These are phyloP conservation scores for Rhynchospora breviuscula DNA, from an alignment of 176 grass and related monocot genomes.

Conservation along the genomic window DNA sequence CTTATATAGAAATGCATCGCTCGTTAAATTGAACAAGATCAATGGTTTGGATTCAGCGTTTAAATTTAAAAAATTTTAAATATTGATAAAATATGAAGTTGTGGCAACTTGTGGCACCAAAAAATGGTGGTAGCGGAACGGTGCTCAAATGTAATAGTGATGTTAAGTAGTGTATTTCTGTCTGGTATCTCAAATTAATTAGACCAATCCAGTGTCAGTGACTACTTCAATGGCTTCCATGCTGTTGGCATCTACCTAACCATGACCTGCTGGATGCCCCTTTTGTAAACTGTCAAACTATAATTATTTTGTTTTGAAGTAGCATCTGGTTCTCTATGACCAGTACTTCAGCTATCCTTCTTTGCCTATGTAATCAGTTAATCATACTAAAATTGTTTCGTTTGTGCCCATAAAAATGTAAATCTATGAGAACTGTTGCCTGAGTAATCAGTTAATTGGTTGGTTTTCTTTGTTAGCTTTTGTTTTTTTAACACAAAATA, in stretches of 20 bases:
- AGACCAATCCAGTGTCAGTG: neutral
- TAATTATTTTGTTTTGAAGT: neutral
- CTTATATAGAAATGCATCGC: too few species aligned
- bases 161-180: neutral
- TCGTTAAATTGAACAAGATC: too few species aligned
- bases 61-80: too few species aligned
- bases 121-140: too few species aligned
- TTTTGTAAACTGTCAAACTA: neutral
- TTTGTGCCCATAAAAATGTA: neutral
- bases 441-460: neutral
- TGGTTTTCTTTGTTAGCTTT: neutral
- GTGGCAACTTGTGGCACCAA: too few species aligned
- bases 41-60: too few species aligned
- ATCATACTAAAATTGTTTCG: neutral
- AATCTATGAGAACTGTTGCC: neutral
- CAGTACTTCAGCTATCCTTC: neutral
- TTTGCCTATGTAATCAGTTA: neutral
- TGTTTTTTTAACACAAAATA: neutral
- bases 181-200: neutral
- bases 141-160: neutral
- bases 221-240: neutral
- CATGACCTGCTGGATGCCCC: neutral
- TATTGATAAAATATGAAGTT: too few species aligned
- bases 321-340: neutral
- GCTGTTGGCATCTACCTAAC: neutral